Base-by-base conservation (phyloP, 805 yeast genomes). In the Myxozyma vanderwaltii region DNA sequence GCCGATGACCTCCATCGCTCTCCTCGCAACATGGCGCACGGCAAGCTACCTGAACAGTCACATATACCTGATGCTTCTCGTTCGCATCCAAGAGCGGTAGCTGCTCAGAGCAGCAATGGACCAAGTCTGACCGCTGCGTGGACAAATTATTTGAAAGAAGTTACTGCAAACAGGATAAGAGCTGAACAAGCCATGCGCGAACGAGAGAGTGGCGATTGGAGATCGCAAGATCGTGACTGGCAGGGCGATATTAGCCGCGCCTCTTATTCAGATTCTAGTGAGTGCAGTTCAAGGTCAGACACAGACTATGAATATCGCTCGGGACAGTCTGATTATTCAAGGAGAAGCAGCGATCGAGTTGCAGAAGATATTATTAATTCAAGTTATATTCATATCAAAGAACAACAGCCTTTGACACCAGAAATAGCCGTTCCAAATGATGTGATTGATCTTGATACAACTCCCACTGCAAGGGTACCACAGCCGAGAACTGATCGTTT, bases 91-190 rank as follows among this genome's bases (percentile, higher is more conserved):
- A n/a, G n/a, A n/a, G n/a, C n/a, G n/a, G n/a, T n/a, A n/a, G n/a
- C n/a, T n/a, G n/a, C n/a, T n/a, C n/a, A n/a, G n/a, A n/a, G n/a
- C n/a, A n/a, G 33, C 33, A 29, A 7, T 29, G 10, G n/a, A 13
- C 36, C 48, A 4, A 35, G 38, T 26, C 48, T 62, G 23, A 60
- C 65, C 8, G 19, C 53, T 4, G 65, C 65, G 1, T 62, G 64
- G 65, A 52, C 59, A 27, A 24, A 49, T n/a, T 53, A 51, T 38
- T 27, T 62, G n/a, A 62, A 62, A 41, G 51, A 38, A 23, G 65
- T 60, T 23, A 62, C 64, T 5, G 60, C 57, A 12, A 50, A 33
- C 21, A 44, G 58, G 13, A 62, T 62, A 23, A 54, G 35, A 7
- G 29, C 29, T 13, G 65, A 59, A 47, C 59, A 55, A 35, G 56